A percentile compares a stretch with the other conserved stretches of the same genome.
phyloP scores from a whole-genome alignment of 768 basidiomycete species.

The Heimioporus sp. region DNA sequence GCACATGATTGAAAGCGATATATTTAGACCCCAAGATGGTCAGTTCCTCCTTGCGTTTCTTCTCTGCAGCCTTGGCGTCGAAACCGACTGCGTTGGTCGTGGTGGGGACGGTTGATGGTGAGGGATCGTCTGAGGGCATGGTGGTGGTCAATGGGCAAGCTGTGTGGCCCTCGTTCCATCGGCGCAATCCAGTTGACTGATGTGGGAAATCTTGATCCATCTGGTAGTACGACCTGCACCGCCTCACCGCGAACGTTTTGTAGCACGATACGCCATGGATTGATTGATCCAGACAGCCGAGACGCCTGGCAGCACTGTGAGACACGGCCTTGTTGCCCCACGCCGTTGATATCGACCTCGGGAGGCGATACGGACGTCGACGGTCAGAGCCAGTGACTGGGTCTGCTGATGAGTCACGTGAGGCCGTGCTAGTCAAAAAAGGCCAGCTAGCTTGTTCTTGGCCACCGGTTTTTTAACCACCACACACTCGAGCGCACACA shows the following conservation, averaged over 20 bases:
- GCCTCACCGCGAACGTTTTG: no score
- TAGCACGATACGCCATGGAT: no score
- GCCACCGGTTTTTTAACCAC: conserved; percentile 3
- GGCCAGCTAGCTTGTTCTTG: not conserved
- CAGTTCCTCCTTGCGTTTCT: not conserved
- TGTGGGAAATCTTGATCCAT: not conserved
- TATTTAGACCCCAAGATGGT: not conserved
- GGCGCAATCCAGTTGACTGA: not conserved
- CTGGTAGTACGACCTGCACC: not conserved
- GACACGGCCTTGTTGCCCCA: no score
- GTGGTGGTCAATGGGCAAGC: conserved; percentile 16
- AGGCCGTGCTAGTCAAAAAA: conserved; percentile 8
- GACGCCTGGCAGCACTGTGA: no score
- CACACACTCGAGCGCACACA: not conserved
- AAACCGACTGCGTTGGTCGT: not conserved
- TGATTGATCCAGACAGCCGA: no score
- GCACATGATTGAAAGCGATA: not conserved
- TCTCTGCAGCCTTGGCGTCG: not conserved
- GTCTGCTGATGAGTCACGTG: conserved; percentile 21
- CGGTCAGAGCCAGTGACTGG: no score
- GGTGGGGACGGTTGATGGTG: not conserved
- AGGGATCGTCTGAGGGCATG: not conserved
- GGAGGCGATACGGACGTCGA: no score
- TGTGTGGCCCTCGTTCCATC: not conserved
- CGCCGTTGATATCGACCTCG: no score